Percentiles rank a stretch among this genome's conserved stretches.
These are phyloP conservation scores for Begonia masoniana DNA, from an alignment of 306 rosid genomes.

Conservation along the genomic window DNA sequence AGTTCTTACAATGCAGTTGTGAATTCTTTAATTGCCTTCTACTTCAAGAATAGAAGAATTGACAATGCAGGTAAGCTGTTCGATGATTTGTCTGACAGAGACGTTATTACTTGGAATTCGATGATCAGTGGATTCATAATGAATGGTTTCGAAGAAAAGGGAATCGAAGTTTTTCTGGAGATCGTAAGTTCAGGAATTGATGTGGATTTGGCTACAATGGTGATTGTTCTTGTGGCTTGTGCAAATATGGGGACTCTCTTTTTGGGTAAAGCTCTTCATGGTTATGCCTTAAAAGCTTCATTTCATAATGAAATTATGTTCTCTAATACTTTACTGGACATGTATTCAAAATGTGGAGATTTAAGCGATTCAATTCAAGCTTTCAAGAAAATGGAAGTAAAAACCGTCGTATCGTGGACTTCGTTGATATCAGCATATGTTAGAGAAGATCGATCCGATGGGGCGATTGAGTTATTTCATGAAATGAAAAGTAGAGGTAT, in stretches of 20 bases:
- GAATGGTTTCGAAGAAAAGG: slow-evolving; percentile 33
- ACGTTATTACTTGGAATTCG: slow-evolving; percentile 72
- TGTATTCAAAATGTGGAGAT: slow-evolving; percentile 68
- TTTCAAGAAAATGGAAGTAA: slow-evolving; percentile 42
- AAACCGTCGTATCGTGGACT: slow-evolving; percentile 73
- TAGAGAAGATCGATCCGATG: slow-evolving; percentile 40
- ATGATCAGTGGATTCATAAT: slow-evolving; percentile 62
- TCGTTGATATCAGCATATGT: slow-evolving; percentile 54
- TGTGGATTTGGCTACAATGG: slow-evolving; percentile 54
- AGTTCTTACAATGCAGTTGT: slow-evolving; percentile 28
- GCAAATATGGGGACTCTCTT: slow-evolving; percentile 30
- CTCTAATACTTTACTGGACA: slow-evolving; percentile 49
- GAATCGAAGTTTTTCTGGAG: slow-evolving; percentile 27
- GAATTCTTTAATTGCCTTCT: slow-evolving; percentile 41
- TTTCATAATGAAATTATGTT: slow-evolving; percentile 29
- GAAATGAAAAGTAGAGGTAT: slow-evolving; percentile 42
- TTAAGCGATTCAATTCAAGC: slow-evolving; percentile 29
- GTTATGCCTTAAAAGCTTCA: slow-evolving; percentile 31
- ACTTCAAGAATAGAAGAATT: slow-evolving; percentile 37
- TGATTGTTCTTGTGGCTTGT: slow-evolving; percentile 56
- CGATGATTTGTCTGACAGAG: slow-evolving; percentile 50
- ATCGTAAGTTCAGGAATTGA: slow-evolving; percentile 28
- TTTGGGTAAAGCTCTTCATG: slow-evolving; percentile 52
- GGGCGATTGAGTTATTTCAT: slow-evolving; percentile 33
- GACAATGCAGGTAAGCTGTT: slow-evolving; percentile 53